Conservation (phyloP, 345 rosid species). For the Eucalyptus sideroxylon region DNA sequence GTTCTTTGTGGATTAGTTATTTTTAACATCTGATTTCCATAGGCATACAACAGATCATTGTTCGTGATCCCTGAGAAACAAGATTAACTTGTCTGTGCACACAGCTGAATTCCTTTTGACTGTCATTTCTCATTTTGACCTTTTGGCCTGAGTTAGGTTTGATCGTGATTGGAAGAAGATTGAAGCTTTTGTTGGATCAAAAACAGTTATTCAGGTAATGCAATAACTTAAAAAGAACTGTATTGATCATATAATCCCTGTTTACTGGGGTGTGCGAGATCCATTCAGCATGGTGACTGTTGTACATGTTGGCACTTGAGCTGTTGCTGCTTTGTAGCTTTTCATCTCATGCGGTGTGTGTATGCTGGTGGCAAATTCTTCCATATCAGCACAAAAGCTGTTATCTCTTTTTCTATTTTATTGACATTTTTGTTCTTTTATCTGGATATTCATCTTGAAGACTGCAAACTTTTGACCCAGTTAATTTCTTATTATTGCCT, state of each 20-base stretch:
- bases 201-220: conserved; percentile 85
- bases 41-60: neutral
- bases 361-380: neutral
- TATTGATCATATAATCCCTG: neutral
- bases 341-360: neutral
- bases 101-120: neutral
- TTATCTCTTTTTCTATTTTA: neutral
- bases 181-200: conserved; percentile 92
- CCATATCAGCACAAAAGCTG: neutral
- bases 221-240: neutral
- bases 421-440: neutral
- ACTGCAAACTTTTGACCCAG: neutral
- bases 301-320: neutral
- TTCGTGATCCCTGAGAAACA: neutral
- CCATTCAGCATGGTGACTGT: neutral
- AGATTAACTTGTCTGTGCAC: neutral
- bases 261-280: neutral
- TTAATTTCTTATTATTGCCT: neutral
- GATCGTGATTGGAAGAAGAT: conserved; percentile 99
- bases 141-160: conserved; percentile 26
- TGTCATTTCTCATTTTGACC: neutral
- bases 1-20: neutral
- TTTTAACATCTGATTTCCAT: neutral
- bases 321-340: neutral
- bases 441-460: neutral